These are phyloP conservation scores for Falciphora oryzae DNA, from an alignment of 2,329 filamentous ascomycete species.

Conservation along the genomic window DNA sequence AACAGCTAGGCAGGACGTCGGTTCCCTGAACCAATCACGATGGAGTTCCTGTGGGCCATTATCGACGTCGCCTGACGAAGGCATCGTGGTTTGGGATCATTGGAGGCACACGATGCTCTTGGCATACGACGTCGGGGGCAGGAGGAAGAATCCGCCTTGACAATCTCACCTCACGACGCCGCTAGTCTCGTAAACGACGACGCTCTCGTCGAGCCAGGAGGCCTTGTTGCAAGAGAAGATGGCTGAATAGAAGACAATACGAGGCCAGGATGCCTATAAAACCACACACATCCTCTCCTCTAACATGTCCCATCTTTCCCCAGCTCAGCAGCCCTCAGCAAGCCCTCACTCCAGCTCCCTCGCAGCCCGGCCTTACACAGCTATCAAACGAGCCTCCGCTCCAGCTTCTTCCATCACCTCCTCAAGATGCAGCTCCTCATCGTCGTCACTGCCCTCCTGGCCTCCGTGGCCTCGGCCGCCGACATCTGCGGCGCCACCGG, in stretches of 20 bases:
- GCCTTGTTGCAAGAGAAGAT: no score
- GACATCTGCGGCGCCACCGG: conserved; percentile 5
- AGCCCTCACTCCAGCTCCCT: background rate
- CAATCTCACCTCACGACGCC: no score
- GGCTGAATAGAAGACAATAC: background rate
- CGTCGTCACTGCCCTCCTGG: conserved; percentile 2
- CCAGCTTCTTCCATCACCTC: conserved; percentile 48
- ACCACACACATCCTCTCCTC: background rate
- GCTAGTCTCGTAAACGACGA: background rate
- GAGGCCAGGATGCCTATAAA: background rate
- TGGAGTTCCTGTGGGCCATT: no score
- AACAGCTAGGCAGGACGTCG: no score
- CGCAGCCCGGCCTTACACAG: background rate
- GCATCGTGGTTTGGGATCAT: no score
- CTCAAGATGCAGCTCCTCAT: conserved; percentile 7
- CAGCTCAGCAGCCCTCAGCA: background rate
- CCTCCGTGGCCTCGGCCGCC: conserved; percentile 6
- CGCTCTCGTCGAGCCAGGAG: background rate
- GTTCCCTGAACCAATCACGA: no score
- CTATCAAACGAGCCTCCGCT: conserved; percentile 31
- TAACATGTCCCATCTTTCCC: background rate
- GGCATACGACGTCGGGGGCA: no score
- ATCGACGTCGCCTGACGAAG: no score
- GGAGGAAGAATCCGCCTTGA: no score
- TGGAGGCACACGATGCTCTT: no score